These are phyloP conservation scores for Citrus sp. DNA, from an alignment of 345 rosid genomes.

Conservation along the genomic window DNA sequence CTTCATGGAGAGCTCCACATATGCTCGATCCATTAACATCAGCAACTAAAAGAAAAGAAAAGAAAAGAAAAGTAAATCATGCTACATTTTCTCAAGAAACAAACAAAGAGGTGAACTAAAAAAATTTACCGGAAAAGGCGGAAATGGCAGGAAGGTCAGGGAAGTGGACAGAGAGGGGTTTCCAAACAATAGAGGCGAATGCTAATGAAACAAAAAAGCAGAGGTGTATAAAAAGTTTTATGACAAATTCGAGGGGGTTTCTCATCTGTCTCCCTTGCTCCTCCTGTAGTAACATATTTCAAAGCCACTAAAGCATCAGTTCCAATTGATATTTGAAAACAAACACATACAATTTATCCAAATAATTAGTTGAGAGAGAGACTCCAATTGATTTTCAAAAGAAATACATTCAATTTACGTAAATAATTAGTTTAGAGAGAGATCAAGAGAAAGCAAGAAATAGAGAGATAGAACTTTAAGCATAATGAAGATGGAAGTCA, in stretches of 20 bases:
- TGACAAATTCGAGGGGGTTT: background rate
- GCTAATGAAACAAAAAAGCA: slow-evolving; percentile 21
- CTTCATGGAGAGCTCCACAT: slow-evolving; percentile 60
- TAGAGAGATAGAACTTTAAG: background rate
- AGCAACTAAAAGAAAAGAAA: slow-evolving; percentile 29
- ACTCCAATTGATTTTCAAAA: no score
- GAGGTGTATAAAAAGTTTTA: slow-evolving; percentile 11
- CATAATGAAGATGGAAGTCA: background rate
- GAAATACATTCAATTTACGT: no score
- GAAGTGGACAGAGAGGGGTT: slow-evolving; percentile 47
- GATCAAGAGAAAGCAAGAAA: background rate
- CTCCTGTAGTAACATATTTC: no score
- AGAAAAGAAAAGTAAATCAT: background rate
- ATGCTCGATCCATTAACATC: slow-evolving; percentile 31
- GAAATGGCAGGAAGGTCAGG: slow-evolving; percentile 71
- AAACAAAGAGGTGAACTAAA: slow-evolving; percentile 24
- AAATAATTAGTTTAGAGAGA: no score
- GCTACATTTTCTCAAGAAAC: slow-evolving; percentile 9
- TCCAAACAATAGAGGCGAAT: slow-evolving; percentile 44
- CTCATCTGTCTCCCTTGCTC: slow-evolving; percentile 23
- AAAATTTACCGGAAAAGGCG: slow-evolving; percentile 3
- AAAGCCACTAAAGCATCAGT: no score
- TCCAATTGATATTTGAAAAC: no score
- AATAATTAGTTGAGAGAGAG: no score
- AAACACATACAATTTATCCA: no score